Percentiles rank a stretch among this genome's conserved stretches.
phyloP scores from a whole-genome alignment of 2,329 filamentous ascomycete genomes.

The Zarea fungicola region DNA sequence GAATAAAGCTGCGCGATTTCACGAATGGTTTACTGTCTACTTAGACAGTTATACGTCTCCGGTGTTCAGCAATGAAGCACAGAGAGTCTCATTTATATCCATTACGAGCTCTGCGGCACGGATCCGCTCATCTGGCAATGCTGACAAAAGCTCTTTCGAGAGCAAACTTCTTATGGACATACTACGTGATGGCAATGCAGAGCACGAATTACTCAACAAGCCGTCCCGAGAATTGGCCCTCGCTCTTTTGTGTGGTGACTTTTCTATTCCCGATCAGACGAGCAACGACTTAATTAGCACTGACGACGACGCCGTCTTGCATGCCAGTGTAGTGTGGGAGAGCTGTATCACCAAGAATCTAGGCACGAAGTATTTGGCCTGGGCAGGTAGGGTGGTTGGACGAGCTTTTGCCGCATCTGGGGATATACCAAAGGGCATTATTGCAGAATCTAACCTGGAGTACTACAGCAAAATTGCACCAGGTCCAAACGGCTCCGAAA shows the following conservation, averaged over 20 bases:
- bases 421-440: constrained; percentile 54
- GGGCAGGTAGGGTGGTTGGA: constrained; percentile 82
- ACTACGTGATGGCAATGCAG: constrained; percentile 63
- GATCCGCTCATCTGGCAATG: constrained; percentile 64
- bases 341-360: constrained; percentile 62
- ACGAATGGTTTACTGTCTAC: constrained; percentile 70
- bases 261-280: constrained; percentile 47
- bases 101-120: constrained; percentile 66
- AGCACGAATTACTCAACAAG: constrained; percentile 60
- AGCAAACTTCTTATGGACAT: constrained; percentile 75
- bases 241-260: constrained; percentile 68
- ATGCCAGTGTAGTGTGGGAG: constrained; percentile 67
- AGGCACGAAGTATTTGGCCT: constrained; percentile 67
- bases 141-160: constrained; percentile 65
- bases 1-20: constrained; percentile 69
- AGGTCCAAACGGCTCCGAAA: constrained; percentile 53
- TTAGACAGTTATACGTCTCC: constrained; percentile 57
- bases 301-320: constrained; percentile 57
- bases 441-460: constrained; percentile 54
- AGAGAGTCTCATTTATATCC: constrained; percentile 54
- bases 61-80: constrained; percentile 41
- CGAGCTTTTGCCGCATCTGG: constrained; percentile 77
- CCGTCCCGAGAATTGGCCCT: constrained; percentile 67
- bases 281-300: constrained; percentile 61
- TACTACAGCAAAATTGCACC: constrained; percentile 43